Percentiles rank a stretch among this genome's conserved stretches.
Conservation (phyloP, 805 yeast species). For the Saturnispora silvae region DNA sequence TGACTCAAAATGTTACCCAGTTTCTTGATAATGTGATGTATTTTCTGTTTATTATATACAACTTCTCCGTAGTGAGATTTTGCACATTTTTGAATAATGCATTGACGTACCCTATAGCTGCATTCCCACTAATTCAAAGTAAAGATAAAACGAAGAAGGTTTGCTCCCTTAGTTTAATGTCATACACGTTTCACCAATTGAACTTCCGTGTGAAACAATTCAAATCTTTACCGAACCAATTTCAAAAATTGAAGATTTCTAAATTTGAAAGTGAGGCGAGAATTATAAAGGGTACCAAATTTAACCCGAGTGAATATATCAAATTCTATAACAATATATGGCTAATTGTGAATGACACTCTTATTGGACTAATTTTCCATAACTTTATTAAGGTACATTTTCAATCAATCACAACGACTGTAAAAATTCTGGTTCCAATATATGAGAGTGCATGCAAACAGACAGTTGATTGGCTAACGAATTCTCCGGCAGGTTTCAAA, state of each 20-base stretch:
- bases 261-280: constrained; percentile 31
- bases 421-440: constrained; percentile 24
- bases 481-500: constrained; percentile 90
- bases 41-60: constrained; percentile 4
- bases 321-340: constrained; percentile 79
- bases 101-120: constrained; percentile 13
- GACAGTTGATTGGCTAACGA: constrained; percentile 64
- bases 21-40: constrained; percentile 2
- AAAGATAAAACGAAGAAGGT: not conserved
- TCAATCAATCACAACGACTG: constrained; percentile 6
- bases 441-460: constrained; percentile 22
- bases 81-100: constrained; percentile 9
- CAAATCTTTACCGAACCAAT: constrained; percentile 72
- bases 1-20: not conserved
- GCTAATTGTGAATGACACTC: constrained; percentile 74
- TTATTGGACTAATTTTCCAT: constrained; percentile 58
- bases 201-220: constrained; percentile 70
- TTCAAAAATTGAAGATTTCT: constrained; percentile 37
- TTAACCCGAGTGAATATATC: constrained; percentile 47
- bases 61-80: constrained; percentile 7
- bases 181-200: constrained; percentile 55
- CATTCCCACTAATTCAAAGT: constrained; percentile 6
- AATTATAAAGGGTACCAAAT: constrained; percentile 30
- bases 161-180: constrained; percentile 8
- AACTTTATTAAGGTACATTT: constrained; percentile 28